Evolutionary conservation across 805 yeast genomes (phyloP).

Genomic region (Yamadazyma philogaea): DNA sequence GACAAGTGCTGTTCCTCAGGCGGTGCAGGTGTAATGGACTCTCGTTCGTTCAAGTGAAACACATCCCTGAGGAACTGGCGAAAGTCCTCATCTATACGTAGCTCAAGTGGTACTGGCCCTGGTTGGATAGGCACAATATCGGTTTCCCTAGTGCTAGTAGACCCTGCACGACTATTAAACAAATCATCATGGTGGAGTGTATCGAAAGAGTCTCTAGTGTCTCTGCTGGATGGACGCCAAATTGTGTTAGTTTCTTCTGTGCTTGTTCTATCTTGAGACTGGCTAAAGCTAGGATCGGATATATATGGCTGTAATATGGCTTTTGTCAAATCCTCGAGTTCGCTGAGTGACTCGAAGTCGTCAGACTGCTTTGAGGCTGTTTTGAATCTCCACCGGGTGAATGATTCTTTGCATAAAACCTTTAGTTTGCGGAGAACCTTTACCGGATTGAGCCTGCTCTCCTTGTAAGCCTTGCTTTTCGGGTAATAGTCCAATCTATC

Average conservation of each 20-base stretch:
- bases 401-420: background rate
- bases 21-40: background rate
- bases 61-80: background rate
- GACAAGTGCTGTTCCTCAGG: background rate
- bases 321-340: background rate
- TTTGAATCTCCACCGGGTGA: background rate
- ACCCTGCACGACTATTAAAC: background rate
- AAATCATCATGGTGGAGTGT: background rate
- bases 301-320: background rate
- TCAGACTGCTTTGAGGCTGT: background rate
- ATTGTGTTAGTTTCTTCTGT: background rate
- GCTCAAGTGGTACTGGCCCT: background rate
- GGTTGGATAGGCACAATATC: slow-evolving; percentile 2
- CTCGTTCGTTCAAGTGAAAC: background rate
- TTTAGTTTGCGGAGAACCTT: background rate
- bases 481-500: slow-evolving; percentile 1
- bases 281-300: background rate
- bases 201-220: background rate
- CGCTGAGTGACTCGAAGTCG: background rate
- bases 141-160: background rate
- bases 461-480: background rate
- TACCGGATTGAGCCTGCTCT: background rate
- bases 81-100: background rate
- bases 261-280: background rate
- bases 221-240: background rate